Evolutionary conservation across 352 stramenopile genomes (phyloP), one percentile per base, ranked within the genome.

Genomic region (Phytophthora meadii): DNA sequence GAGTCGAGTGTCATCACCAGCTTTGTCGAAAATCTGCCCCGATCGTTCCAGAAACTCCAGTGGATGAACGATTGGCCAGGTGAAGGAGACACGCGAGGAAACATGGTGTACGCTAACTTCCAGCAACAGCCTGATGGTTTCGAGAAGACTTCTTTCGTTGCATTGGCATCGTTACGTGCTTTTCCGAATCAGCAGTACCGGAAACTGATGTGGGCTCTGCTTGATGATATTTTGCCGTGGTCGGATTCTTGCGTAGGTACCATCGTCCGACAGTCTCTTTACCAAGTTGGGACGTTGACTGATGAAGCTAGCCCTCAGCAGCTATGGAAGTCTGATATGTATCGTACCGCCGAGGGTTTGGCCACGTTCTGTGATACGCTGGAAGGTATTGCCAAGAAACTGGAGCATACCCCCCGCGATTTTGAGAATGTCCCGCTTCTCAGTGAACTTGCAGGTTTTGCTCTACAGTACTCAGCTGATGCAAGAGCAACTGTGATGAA

Each of bases 101-200:
- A 90, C 17, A 10, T 74, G 6, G 60, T 81, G 15, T 90, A 90
- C 46, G 50, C 81, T 0, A 67, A 79, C 3, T 41, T 76, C n/a
- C 22, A 49, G 14, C 50, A 76, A 15, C 36, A 60, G 12, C 50
- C 47, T 2, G 36, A 68, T 19, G 51, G 55, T 19, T 72, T 80
- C 10, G 68, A 81, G 11, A 68, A 74, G 24, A 0, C 5, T 3
- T 48, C 67, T 11, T 76, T 79, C 25, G 70, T 83, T 36, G 53
- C 54, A 10, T 56, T 88, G 8, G 81, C 67, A 4, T 66, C 67
- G 2, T 30, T 90, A 1, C 74, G 82, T 9, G 72, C 78, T 12
- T 84, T 74, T 15, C 72, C 82, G 2, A 72, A 87, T 28, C 76
- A 84, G 47, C 78, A 90, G 34, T 61, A 77, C 5, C 72, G 75